Evolutionary conservation across 1,284 basidiomycete species (phyloP).

Genomic region (Microbotryum violaceum): DNA sequence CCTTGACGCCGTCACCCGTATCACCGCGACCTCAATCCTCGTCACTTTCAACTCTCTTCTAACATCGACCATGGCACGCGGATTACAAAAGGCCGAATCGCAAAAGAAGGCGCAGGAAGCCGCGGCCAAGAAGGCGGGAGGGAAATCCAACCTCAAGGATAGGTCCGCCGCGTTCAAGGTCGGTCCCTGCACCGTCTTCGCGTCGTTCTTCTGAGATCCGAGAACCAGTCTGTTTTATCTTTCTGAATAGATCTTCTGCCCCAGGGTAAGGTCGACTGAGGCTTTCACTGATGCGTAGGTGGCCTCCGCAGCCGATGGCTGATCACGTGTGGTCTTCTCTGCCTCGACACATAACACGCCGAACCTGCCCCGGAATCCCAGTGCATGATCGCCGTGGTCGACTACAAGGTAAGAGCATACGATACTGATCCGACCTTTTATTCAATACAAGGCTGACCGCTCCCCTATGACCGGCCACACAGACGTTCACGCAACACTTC

Average conservation of each 20-base stretch:
- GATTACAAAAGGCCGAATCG: slow-evolving; percentile 1
- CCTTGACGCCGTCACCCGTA: too few relatives aligned
- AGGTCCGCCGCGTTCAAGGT: background rate
- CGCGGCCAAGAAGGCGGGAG: background rate
- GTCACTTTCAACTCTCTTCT: background rate
- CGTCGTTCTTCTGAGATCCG: background rate
- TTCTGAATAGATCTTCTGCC: too few relatives aligned
- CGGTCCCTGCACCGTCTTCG: background rate
- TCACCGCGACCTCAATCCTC: background rate
- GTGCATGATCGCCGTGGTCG: background rate
- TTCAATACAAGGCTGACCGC: background rate
- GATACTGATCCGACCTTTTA: background rate
- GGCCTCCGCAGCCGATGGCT: background rate
- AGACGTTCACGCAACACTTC: slow-evolving; percentile 1
- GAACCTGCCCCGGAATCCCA: background rate
- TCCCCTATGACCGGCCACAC: background rate
- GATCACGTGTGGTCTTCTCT: background rate
- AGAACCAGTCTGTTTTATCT: too few relatives aligned
- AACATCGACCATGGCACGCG: background rate
- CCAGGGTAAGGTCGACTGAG: too few relatives aligned
- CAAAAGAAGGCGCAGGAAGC: background rate
- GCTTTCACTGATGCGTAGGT: background rate
- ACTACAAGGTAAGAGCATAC: slow-evolving; percentile 1
- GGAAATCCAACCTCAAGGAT: background rate
- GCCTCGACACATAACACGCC: background rate